These are phyloP conservation scores for Micractinium sp. DNA, from an alignment of 139 green algal species.

Conservation along the genomic window DNA sequence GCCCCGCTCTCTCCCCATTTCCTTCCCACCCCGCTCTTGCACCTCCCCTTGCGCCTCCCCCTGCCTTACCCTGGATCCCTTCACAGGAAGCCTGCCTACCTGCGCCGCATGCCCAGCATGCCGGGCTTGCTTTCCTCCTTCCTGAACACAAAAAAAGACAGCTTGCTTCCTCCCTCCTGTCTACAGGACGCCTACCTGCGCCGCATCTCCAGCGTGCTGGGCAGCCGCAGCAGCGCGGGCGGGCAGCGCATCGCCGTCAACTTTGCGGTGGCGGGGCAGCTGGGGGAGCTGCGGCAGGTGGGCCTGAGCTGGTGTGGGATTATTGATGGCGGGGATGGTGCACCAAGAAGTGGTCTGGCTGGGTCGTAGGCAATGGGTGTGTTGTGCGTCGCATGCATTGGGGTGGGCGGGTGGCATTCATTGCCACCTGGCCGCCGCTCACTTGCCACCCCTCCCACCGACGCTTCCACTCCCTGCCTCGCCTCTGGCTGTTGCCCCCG, in stretches of 20 bases:
- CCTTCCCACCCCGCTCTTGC: too few relatives aligned
- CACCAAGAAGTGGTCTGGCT: too few relatives aligned
- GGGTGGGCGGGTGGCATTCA: too few relatives aligned
- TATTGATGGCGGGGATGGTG: too few relatives aligned
- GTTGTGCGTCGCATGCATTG: too few relatives aligned
- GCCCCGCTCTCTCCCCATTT: too few relatives aligned
- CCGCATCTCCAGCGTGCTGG: constrained; percentile 32
- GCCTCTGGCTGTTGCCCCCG: too few relatives aligned
- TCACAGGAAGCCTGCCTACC: background rate
- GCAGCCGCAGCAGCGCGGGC: constrained; percentile 27
- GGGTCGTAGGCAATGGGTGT: too few relatives aligned
- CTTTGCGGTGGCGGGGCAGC: constrained; percentile 35
- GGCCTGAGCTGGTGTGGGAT: background rate
- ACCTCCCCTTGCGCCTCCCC: background rate
- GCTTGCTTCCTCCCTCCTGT: too few relatives aligned
- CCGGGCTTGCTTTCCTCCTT: background rate
- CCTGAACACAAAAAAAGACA: background rate
- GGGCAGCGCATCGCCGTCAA: constrained; percentile 34
- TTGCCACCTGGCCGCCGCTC: too few relatives aligned
- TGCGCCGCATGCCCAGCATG: background rate
- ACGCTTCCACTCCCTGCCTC: too few relatives aligned
- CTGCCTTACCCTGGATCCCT: background rate
- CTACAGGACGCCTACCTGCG: constrained; percentile 21
- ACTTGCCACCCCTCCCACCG: too few relatives aligned
- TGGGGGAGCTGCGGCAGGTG: constrained; percentile 36